phyloP scores from a whole-genome alignment of 306 rosid species.

The Cicer yamashitae region DNA sequence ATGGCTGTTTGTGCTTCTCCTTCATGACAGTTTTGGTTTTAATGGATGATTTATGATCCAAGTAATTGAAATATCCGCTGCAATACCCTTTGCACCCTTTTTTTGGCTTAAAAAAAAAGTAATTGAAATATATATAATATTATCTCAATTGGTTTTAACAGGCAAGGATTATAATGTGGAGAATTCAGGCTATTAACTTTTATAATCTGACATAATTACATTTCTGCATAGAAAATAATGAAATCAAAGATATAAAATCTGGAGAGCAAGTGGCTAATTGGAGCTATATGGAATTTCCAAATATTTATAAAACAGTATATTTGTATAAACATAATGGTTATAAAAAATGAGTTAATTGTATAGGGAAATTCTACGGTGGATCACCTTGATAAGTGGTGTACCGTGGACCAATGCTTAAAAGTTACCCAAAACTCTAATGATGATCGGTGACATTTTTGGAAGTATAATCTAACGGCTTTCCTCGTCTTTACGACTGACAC shows the following conservation, averaged over 20 bases:
- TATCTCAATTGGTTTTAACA: neutral
- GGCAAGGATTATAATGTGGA: constrained; percentile 19
- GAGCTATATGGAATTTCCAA: neutral
- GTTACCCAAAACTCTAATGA: no score
- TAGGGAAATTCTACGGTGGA: no score
- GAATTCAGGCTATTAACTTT: neutral
- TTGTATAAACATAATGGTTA: neutral
- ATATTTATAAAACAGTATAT: neutral
- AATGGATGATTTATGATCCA: constrained; percentile 24
- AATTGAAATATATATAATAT: constrained; percentile 14
- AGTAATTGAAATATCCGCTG: constrained; percentile 15
- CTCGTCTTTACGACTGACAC: no score
- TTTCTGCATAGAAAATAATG: constrained; percentile 3
- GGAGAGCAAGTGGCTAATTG: neutral
- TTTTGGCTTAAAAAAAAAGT: neutral
- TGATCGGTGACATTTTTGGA: no score
- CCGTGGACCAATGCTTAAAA: no score
- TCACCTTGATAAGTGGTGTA: no score
- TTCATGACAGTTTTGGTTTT: constrained; percentile 35
- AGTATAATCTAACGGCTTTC: no score
- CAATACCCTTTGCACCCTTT: no score
- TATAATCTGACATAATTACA: neutral
- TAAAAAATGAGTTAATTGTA: neutral
- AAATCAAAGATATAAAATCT: constrained; percentile 12
- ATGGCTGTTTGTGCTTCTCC: constrained; percentile 34